phyloP scores from a whole-genome alignment of 2,329 filamentous ascomycete genomes.

The Ciborinia camelliae region DNA sequence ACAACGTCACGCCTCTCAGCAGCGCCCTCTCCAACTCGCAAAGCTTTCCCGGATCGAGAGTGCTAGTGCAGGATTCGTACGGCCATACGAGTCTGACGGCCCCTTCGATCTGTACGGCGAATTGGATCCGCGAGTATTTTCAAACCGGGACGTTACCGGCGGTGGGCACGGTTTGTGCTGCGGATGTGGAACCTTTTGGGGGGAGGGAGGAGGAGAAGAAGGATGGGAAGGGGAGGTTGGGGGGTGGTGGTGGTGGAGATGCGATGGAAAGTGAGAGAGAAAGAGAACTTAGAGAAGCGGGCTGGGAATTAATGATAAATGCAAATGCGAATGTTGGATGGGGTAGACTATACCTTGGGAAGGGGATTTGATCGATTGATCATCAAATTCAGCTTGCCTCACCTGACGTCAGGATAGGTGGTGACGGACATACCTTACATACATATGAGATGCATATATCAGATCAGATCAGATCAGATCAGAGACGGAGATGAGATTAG shows the following conservation, averaged over 20 bases:
- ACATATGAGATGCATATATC: no score
- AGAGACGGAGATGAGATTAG: no score
- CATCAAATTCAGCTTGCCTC: not conserved
- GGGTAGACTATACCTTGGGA: not conserved
- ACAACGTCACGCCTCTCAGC: conserved; percentile 39
- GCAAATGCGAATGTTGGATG: not conserved
- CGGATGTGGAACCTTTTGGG: not conserved
- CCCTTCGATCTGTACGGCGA: not conserved
- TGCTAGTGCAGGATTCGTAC: conserved; percentile 50
- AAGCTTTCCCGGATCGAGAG: conserved; percentile 45
- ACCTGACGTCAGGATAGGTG: no score
- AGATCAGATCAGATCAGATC: no score
- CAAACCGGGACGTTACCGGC: not conserved
- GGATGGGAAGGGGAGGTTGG: no score
- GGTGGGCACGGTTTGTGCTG: not conserved
- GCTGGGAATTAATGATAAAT: not conserved
- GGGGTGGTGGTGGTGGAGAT: fast-evolving
- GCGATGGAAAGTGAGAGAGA: not conserved
- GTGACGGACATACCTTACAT: no score
- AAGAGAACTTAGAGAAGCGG: not conserved
- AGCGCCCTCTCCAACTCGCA: conserved; percentile 37
- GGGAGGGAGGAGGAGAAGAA: not conserved
- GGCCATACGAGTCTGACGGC: conserved; percentile 34
- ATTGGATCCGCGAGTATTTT: not conserved
- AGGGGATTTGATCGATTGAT: no score